A percentile compares a stretch with the other conserved stretches of the same genome.
phyloP scores from a whole-genome alignment of 2,329 filamentous ascomycete genomes.

The Niveomyces coronatus region DNA sequence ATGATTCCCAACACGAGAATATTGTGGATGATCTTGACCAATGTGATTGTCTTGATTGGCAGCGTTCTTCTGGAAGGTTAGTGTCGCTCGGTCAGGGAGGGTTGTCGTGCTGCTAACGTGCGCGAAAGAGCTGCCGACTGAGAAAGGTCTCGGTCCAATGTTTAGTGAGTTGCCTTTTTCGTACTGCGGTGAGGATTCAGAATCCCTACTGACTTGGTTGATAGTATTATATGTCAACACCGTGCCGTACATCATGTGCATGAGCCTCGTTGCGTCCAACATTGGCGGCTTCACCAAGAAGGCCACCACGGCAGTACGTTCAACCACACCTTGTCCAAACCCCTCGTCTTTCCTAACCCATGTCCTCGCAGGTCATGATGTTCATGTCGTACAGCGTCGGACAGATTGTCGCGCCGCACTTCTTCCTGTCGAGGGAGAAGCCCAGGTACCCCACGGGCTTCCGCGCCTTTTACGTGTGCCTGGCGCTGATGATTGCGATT shows the following conservation, averaged over 20 bases:
- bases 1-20: background rate
- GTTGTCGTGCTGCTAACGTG: too few species aligned
- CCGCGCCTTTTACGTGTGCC: slow-evolving; percentile 5
- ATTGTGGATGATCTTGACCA: background rate
- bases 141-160: background rate
- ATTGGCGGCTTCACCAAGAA: slow-evolving; percentile 13
- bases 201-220: background rate
- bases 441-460: slow-evolving; percentile 9
- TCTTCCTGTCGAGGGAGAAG: slow-evolving; percentile 11
- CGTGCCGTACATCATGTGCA: slow-evolving; percentile 12
- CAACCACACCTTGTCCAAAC: background rate
- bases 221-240: slow-evolving; percentile 10
- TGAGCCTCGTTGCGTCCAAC: slow-evolving; percentile 15
- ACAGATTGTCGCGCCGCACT: slow-evolving; percentile 11
- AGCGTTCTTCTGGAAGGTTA: background rate
- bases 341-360: background rate
- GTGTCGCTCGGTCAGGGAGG: background rate
- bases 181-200: background rate
- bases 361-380: slow-evolving; percentile 6
- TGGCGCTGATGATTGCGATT: slow-evolving; percentile 4
- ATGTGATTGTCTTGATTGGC: background rate
- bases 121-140: background rate
- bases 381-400: slow-evolving; percentile 11
- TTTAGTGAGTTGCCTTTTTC: background rate
- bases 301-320: slow-evolving; percentile 2